Evolutionary conservation across 192 early-diverging fungal genomes (phyloP).

Genomic region (Coemansia asiatica): DNA sequence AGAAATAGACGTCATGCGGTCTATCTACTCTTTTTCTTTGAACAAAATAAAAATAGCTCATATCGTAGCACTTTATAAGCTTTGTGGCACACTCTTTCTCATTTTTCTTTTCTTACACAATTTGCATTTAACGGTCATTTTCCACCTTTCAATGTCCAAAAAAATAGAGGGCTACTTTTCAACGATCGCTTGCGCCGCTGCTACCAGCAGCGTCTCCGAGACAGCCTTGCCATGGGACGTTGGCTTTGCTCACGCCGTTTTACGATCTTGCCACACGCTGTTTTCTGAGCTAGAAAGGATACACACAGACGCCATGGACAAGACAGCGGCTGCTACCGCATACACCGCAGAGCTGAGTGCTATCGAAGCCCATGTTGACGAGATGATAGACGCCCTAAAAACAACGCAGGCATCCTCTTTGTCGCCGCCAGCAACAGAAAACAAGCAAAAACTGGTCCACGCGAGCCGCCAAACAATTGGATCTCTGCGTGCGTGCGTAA

Average conservation of each 20-base stretch:
- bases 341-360: slow-evolving; percentile 24
- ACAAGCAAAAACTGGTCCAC: slow-evolving; percentile 8
- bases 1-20: background rate
- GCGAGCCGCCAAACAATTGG: slow-evolving; percentile 27
- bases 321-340: slow-evolving; percentile 3
- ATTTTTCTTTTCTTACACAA: no score
- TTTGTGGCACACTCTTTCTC: no score
- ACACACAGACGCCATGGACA: slow-evolving; percentile 9
- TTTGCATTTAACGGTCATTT: background rate
- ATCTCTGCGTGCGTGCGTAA: slow-evolving; percentile 28
- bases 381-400: slow-evolving; percentile 17
- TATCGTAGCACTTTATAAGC: no score
- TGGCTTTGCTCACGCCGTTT: slow-evolving; percentile 22
- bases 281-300: slow-evolving; percentile 27
- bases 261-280: slow-evolving; percentile 35
- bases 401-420: background rate
- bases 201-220: background rate
- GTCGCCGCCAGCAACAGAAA: background rate
- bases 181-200: background rate
- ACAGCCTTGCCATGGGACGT: slow-evolving; percentile 12
- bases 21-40: background rate
- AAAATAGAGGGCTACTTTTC: slow-evolving; percentile 27
- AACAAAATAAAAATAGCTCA: no score
- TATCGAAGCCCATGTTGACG: slow-evolving; percentile 14
- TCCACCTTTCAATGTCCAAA: slow-evolving; percentile 7